A percentile compares a stretch with the other conserved stretches of the same genome.
Evolutionary conservation across 306 rosid genomes (phyloP).

Genomic region (Fragaria nilgerrensis): DNA sequence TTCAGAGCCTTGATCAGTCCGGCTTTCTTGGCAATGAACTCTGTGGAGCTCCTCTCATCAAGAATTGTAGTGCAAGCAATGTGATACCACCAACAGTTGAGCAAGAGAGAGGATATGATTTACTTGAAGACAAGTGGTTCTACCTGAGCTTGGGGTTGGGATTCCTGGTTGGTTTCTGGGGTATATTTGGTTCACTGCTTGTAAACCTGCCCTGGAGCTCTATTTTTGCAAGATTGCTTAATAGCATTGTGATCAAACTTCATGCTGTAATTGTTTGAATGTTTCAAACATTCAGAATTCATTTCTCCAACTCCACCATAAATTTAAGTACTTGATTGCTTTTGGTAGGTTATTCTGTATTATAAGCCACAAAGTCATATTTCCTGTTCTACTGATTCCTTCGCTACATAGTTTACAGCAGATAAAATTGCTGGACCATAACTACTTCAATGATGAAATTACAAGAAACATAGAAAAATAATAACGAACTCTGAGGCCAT

Average conservation of each 20-base stretch:
- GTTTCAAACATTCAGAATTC: too few relatives aligned
- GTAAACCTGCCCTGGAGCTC: conserved; percentile 8
- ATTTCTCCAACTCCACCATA: too few relatives aligned
- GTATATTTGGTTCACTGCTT: neutral
- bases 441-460: too few relatives aligned
- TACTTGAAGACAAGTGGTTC: neutral
- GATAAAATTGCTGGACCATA: too few relatives aligned
- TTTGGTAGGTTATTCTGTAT: too few relatives aligned
- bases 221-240: neutral
- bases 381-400: too few relatives aligned
- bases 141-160: conserved; percentile 20
- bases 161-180: conserved; percentile 12
- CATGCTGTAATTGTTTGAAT: neutral
- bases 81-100: neutral
- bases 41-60: neutral
- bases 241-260: neutral
- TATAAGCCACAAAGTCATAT: too few relatives aligned
- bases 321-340: too few relatives aligned
- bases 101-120: conserved; percentile 16
- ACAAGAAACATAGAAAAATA: too few relatives aligned
- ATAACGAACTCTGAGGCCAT: too few relatives aligned
- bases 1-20: neutral
- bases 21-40: neutral
- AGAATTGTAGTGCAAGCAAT: neutral
- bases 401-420: too few relatives aligned